A percentile compares a stretch with the other conserved stretches of the same genome.
Evolutionary conservation across 805 yeast species (phyloP).

Genomic region (Hanseniaspora hatyaiensis): DNA sequence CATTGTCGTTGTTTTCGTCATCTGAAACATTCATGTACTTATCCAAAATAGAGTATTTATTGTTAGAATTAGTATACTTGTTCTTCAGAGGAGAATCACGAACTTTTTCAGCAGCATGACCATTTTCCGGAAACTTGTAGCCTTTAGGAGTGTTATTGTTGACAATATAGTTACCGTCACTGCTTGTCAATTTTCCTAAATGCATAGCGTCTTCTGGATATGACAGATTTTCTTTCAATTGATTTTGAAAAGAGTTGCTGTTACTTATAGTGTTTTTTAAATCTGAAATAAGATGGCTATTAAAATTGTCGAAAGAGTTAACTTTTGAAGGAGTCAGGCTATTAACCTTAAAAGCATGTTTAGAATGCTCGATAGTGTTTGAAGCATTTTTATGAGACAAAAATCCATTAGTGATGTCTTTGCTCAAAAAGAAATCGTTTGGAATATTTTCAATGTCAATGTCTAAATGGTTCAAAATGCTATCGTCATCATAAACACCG

Average conservation of each 20-base stretch:
- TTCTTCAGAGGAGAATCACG: slow-evolving; percentile 2
- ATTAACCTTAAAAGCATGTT: background rate
- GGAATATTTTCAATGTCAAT: slow-evolving; percentile 3
- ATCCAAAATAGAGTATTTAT: slow-evolving; percentile 7
- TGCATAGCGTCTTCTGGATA: background rate
- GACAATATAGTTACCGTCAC: background rate
- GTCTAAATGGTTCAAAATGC: background rate
- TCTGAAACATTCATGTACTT: slow-evolving; percentile 10
- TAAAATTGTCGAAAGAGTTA: background rate
- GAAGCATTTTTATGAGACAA: background rate
- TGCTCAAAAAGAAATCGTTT: background rate
- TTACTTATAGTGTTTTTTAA: slow-evolving; percentile 2
- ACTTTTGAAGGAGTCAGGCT: background rate
- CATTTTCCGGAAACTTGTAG: background rate
- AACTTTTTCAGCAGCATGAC: background rate
- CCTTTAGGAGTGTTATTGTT: background rate
- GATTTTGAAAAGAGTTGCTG: background rate
- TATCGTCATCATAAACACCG: background rate
- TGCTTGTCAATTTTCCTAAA: no score
- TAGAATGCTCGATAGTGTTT: background rate
- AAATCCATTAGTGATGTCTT: slow-evolving; percentile 1
- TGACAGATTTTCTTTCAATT: background rate
- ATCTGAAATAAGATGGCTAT: background rate
- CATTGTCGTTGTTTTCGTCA: slow-evolving; percentile 1
- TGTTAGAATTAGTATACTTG: background rate